Evolutionary conservation across 352 stramenopile genomes (phyloP).

Genomic region (Blastocystis hominis): DNA sequence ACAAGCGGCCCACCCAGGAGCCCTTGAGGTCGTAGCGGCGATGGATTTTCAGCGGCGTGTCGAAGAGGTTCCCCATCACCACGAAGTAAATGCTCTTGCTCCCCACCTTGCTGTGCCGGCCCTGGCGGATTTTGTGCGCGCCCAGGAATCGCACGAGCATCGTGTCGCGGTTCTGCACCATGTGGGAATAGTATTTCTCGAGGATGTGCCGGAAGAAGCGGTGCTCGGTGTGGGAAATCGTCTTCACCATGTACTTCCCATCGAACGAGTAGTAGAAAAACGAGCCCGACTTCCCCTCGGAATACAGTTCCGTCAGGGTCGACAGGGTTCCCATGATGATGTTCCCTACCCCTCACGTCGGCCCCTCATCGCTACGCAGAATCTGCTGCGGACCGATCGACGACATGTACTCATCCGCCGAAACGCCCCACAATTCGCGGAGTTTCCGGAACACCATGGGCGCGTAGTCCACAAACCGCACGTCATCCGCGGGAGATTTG

Average conservation of each 20-base stretch:
- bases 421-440: slow-evolving; percentile 73
- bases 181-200: slow-evolving; percentile 92
- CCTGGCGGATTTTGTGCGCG: slow-evolving; percentile 80
- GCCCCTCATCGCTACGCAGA: background rate
- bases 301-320: slow-evolving; percentile 60
- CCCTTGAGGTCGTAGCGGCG: slow-evolving; percentile 80
- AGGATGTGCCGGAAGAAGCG: slow-evolving; percentile 92
- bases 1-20: slow-evolving; percentile 73
- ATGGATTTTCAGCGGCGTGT: slow-evolving; percentile 82
- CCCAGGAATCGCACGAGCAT: slow-evolving; percentile 90
- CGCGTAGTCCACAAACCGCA: slow-evolving; percentile 79
- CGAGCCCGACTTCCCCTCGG: slow-evolving; percentile 81
- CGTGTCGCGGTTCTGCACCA: slow-evolving; percentile 88
- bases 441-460: slow-evolving; percentile 76
- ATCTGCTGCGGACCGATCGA: slow-evolving; percentile 64
- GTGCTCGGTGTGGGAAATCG: slow-evolving; percentile 91
- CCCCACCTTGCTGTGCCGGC: slow-evolving; percentile 75
- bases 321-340: slow-evolving; percentile 61
- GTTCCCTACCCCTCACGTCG: slow-evolving; percentile 21
- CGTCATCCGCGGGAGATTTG: slow-evolving; percentile 66
- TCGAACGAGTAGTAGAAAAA: slow-evolving; percentile 99
- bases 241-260: slow-evolving; percentile 97
- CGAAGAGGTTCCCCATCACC: slow-evolving; percentile 91
- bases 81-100: slow-evolving; percentile 82
- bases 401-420: slow-evolving; percentile 79